Evolutionary conservation across 2,329 filamentous ascomycete species (phyloP).

Genomic region (Exophiala mesophila): DNA sequence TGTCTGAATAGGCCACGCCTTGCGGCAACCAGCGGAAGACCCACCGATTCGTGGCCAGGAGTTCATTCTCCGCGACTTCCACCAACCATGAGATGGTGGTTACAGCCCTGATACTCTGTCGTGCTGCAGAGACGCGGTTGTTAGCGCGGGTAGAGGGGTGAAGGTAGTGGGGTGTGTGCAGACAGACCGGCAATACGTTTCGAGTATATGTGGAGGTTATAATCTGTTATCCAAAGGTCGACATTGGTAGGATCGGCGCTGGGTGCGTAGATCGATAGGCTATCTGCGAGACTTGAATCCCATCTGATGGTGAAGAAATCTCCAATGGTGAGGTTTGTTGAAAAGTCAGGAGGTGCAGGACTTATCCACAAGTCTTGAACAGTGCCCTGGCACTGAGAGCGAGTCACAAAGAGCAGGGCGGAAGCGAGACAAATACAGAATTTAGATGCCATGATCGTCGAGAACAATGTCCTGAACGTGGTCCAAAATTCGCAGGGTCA

Average conservation of each 20-base stretch:
- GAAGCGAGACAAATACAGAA: too few relatives aligned
- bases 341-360: slow-evolving; percentile 5
- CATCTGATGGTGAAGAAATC: slow-evolving; percentile 1
- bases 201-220: slow-evolving; percentile 2
- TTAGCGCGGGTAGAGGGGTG: neutral
- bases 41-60: slow-evolving; percentile 1
- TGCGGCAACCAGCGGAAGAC: slow-evolving; percentile 3
- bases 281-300: slow-evolving; percentile 1
- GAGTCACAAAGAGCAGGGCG: neutral
- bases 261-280: slow-evolving; percentile 1
- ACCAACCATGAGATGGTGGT: slow-evolving; percentile 2
- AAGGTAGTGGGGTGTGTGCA: neutral
- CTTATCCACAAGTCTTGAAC: slow-evolving; percentile 8
- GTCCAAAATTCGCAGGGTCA: too few relatives aligned
- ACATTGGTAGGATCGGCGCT: neutral
- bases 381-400: slow-evolving; percentile 1
- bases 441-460: too few relatives aligned
- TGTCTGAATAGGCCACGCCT: slow-evolving; percentile 1
- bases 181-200: slow-evolving; percentile 4
- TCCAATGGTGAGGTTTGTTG: slow-evolving; percentile 5
- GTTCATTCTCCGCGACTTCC: neutral
- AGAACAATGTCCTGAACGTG: too few relatives aligned
- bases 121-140: slow-evolving; percentile 1
- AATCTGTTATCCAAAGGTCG: slow-evolving; percentile 10
- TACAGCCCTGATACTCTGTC: neutral